A percentile compares a stretch with the other conserved stretches of the same genome.
Evolutionary conservation across 2,329 filamentous ascomycete genomes (phyloP).

Genomic region (Harringtonia aguacate): DNA sequence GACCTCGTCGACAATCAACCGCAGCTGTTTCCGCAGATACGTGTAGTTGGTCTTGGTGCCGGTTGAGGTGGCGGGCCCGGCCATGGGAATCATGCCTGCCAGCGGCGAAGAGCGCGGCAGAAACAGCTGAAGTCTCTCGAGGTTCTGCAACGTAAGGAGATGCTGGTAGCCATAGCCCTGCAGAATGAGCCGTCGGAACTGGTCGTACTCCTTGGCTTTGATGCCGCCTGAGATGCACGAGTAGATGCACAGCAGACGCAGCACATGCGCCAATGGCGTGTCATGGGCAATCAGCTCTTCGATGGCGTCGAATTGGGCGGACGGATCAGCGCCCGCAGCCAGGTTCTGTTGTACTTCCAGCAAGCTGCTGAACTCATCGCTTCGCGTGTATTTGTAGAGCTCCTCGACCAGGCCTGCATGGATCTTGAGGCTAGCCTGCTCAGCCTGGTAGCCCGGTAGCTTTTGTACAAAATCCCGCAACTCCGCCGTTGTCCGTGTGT

Average conservation of each 20-base stretch:
- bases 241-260: constrained; percentile 82
- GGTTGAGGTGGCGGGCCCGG: constrained; percentile 37
- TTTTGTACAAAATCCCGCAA: constrained; percentile 93
- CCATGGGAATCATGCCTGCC: constrained; percentile 71
- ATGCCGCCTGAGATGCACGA: constrained; percentile 84
- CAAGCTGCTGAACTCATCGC: constrained; percentile 77
- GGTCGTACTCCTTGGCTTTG: constrained; percentile 78
- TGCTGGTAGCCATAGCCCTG: constrained; percentile 96
- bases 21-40: constrained; percentile 73
- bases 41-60: constrained; percentile 83
- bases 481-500: constrained; percentile 79
- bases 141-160: constrained; percentile 72
- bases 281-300: constrained; percentile 91
- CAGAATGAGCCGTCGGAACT: constrained; percentile 76
- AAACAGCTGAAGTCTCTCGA: constrained; percentile 86
- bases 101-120: constrained; percentile 65
- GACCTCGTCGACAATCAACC: constrained; percentile 90
- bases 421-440: constrained; percentile 84
- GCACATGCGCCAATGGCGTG: constrained; percentile 66
- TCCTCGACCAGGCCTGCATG: constrained; percentile 91
- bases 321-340: constrained; percentile 80
- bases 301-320: constrained; percentile 78
- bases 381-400: constrained; percentile 84
- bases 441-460: constrained; percentile 81
- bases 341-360: constrained; percentile 95